Evolutionary conservation across 2,329 filamentous ascomycete species (phyloP).

Genomic region (Botrytis medusae): DNA sequence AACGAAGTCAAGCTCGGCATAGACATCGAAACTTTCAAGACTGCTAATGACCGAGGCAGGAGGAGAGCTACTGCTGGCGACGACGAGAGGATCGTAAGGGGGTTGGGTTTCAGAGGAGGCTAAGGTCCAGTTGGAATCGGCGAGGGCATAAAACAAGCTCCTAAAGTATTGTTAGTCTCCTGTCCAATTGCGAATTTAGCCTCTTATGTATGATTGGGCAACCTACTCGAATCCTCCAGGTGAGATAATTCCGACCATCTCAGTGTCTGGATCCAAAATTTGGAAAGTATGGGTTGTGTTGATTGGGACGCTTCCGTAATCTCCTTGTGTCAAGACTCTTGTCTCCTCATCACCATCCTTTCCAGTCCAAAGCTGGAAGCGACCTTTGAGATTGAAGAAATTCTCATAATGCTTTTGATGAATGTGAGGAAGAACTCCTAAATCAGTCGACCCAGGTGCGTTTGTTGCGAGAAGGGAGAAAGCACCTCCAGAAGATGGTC

Average conservation of each 20-base stretch:
- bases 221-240: constrained; percentile 50
- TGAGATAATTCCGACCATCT: constrained; percentile 48
- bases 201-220: constrained; percentile 1
- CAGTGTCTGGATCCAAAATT: constrained; percentile 48
- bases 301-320: constrained; percentile 47
- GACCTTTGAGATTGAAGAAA: constrained; percentile 44
- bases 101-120: constrained; percentile 39
- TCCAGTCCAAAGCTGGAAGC: constrained; percentile 47
- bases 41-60: constrained; percentile 39
- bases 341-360: constrained; percentile 39
- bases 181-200: constrained; percentile 1
- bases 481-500: constrained; percentile 46
- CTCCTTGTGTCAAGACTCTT: constrained; percentile 46
- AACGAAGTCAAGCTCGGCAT: constrained; percentile 44
- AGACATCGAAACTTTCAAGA: constrained; percentile 47
- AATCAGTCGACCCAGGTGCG: constrained; percentile 40
- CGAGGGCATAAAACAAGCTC: constrained; percentile 45
- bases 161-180: constrained; percentile 23
- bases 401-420: constrained; percentile 48
- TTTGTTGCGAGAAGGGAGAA: constrained; percentile 49
- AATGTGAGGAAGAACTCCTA: constrained; percentile 44
- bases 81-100: constrained; percentile 40
- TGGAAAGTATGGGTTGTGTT: constrained; percentile 52
- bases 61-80: background rate
- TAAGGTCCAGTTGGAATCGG: constrained; percentile 38